Evolutionary conservation across 129 eudicot genomes (phyloP).

Genomic region (Lactuca saligna): DNA sequence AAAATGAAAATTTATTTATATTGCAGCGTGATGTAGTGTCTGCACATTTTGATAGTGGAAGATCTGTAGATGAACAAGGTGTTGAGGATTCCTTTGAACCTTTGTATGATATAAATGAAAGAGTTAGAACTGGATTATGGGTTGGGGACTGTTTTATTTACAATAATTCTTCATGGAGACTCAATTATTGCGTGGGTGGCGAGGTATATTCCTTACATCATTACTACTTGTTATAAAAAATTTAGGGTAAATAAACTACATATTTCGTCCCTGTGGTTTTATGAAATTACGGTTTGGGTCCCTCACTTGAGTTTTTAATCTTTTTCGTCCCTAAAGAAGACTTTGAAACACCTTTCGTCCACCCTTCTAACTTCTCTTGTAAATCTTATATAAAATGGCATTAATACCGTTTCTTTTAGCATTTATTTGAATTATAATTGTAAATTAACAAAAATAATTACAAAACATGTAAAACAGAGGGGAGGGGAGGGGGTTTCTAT

Average conservation of each 20-base stretch:
- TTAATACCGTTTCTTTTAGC: neutral
- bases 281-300: neutral
- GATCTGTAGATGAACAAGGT: constrained; percentile 86
- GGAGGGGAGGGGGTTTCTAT: too few relatives aligned
- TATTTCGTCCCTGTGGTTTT: neutral
- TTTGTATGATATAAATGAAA: constrained; percentile 82
- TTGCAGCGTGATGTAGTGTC: constrained; percentile 94
- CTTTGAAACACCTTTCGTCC: neutral
- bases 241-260: neutral
- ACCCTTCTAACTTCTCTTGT: neutral
- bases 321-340: neutral
- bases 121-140: constrained; percentile 97
- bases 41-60: constrained; percentile 88
- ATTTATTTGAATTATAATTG: too few relatives aligned
- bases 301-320: neutral
- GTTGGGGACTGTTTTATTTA: constrained; percentile 98
- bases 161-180: constrained; percentile 96
- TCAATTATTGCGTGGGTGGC: constrained; percentile 97
- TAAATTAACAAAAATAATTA: too few relatives aligned
- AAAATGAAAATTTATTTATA: constrained; percentile 10
- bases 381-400: neutral
- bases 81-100: constrained; percentile 89
- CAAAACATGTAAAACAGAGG: too few relatives aligned
- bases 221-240: constrained; percentile 1
- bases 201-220: constrained; percentile 58